A percentile compares a stretch with the other conserved stretches of the same genome.
phyloP scores from a whole-genome alignment of 1,284 basidiomycete genomes.

The Paramarasmius palmivorus region DNA sequence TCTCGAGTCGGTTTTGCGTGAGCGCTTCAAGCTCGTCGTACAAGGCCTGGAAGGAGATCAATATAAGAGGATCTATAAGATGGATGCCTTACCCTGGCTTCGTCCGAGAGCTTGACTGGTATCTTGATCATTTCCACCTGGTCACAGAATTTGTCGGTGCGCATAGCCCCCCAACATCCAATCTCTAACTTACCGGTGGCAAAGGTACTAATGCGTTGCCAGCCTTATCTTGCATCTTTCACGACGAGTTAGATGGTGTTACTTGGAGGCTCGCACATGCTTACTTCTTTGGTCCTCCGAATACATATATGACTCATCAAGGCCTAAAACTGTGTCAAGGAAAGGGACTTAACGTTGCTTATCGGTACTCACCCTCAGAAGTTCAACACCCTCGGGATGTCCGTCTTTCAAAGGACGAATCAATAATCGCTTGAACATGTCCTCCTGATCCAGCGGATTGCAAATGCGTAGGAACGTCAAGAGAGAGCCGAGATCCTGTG shows the following conservation, averaged over 20 bases:
- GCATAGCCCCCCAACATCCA: not conserved
- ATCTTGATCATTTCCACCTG: conserved; percentile 74
- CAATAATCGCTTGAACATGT: conserved; percentile 77
- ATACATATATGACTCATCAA: conserved; percentile 85
- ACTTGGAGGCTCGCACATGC: conserved; percentile 8
- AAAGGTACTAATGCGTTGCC: conserved; percentile 75
- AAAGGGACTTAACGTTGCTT: too few species aligned
- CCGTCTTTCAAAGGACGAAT: conserved; percentile 74
- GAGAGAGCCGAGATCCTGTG: conserved; percentile 82
- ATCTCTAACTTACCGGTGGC: conserved; percentile 57
- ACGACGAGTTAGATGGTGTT: conserved; percentile 7
- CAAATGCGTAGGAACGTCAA: conserved; percentile 82
- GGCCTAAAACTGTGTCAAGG: too few species aligned
- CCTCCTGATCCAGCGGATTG: conserved; percentile 76
- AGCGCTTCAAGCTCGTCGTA: conserved; percentile 77
- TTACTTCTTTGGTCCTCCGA: conserved; percentile 82
- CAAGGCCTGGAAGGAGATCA: conserved; percentile 38
- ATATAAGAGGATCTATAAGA: conserved; percentile 1
- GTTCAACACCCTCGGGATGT: conserved; percentile 61
- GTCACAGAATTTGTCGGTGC: not conserved
- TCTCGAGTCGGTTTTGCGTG: conserved; percentile 63
- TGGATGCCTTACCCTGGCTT: conserved; percentile 56
- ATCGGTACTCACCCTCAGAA: conserved; percentile 72
- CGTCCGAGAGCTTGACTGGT: conserved; percentile 67
- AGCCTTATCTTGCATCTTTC: conserved; percentile 77